Conservation (phyloP, 371 early-diverging fungal genomes). For the Capillidium heterosporum region DNA sequence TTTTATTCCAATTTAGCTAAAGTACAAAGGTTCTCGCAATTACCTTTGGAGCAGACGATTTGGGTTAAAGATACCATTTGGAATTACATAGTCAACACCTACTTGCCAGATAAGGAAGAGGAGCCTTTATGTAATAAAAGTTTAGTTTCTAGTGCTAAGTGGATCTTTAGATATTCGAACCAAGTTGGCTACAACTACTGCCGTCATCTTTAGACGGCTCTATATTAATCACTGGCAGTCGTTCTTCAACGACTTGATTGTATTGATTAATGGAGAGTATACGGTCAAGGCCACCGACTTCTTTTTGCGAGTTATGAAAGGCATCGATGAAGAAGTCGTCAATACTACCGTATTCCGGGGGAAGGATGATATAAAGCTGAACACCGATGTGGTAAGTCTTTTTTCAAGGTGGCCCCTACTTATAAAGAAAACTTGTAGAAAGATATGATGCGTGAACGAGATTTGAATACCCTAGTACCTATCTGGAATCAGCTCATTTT, state of each 20-base stretch:
- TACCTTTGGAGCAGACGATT: constrained; percentile 30
- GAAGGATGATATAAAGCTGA: constrained; percentile 49
- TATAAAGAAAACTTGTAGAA: constrained; percentile 22
- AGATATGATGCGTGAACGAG: constrained; percentile 77
- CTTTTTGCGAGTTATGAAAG: constrained; percentile 55
- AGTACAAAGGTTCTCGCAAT: neutral
- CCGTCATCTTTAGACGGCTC: constrained; percentile 57
- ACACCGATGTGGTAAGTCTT: constrained; percentile 35
- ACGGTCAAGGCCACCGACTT: constrained; percentile 48
- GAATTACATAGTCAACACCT: constrained; percentile 30
- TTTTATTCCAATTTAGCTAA: neutral
- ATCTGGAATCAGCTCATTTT: constrained; percentile 55
- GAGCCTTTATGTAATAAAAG: constrained; percentile 4
- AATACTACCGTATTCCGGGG: constrained; percentile 50
- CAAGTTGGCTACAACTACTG: constrained; percentile 71
- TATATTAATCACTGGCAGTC: constrained; percentile 74
- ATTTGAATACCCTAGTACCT: constrained; percentile 50
- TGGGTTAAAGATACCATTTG: constrained; percentile 50
- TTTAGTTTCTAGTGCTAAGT: neutral
- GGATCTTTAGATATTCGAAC: constrained; percentile 47
- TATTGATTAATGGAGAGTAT: constrained; percentile 21
- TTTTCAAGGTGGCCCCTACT: too few relatives aligned
- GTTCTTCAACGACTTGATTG: constrained; percentile 72
- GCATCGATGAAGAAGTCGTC: constrained; percentile 85
- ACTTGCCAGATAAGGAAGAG: constrained; percentile 3